phyloP scores from a whole-genome alignment of 768 basidiomycete species.

The Kwoniella sp. region DNA sequence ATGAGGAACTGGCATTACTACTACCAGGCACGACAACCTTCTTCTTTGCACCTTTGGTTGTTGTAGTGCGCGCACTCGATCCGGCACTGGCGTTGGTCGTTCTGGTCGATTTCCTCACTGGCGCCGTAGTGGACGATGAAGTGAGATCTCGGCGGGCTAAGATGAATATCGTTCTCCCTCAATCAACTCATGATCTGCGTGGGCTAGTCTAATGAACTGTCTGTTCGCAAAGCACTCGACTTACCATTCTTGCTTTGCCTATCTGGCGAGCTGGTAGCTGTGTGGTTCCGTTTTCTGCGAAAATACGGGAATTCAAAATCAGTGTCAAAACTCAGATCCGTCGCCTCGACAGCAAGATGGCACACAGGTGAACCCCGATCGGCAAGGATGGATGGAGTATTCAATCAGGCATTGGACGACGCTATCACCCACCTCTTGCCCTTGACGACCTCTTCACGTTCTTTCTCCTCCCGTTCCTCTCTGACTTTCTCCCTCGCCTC shows the following conservation, averaged over 20 bases:
- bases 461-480: constrained; percentile 31
- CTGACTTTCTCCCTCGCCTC: constrained; percentile 40
- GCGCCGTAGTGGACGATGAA: constrained; percentile 5
- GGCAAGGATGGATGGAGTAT: too few relatives aligned
- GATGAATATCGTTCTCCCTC: not conserved
- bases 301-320: too few relatives aligned
- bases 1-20: not conserved
- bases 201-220: too few relatives aligned
- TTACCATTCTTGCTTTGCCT: constrained; percentile 26
- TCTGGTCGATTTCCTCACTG: not conserved
- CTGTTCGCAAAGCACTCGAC: too few relatives aligned
- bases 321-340: too few relatives aligned
- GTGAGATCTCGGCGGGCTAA: constrained; percentile 18
- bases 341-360: too few relatives aligned
- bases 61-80: not conserved
- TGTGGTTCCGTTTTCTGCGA: constrained; percentile 23
- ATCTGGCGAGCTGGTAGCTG: constrained; percentile 10
- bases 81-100: not conserved
- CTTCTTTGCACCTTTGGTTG: not conserved
- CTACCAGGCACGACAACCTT: not conserved
- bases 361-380: too few relatives aligned
- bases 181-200: not conserved
- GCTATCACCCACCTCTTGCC: constrained; percentile 45
- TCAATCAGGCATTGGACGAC: not conserved
- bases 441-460: constrained; percentile 35